Evolutionary conservation across 2,329 filamentous ascomycete species (phyloP).

Genomic region (Aspergillus sp.): DNA sequence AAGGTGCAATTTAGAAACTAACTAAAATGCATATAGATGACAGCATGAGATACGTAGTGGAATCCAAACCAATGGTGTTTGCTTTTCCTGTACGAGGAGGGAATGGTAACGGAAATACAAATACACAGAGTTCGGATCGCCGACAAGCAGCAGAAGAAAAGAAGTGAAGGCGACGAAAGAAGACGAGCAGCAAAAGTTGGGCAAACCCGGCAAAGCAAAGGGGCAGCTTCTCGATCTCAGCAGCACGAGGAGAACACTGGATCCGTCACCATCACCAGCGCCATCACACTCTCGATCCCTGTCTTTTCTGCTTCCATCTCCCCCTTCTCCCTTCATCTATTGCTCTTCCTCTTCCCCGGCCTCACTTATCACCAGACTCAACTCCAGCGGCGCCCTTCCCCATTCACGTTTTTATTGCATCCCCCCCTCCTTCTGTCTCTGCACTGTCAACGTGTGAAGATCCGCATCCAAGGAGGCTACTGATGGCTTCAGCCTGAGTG

Average conservation of each 20-base stretch:
- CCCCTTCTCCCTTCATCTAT: conserved; percentile 1
- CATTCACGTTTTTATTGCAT: not conserved
- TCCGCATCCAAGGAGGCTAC: not conserved
- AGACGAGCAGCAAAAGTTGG: conserved; percentile 12
- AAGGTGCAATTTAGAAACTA: not conserved
- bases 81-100: not conserved
- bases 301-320: conserved; percentile 1
- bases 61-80: conserved; percentile 4
- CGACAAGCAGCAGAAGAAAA: conserved; percentile 6
- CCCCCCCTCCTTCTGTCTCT: not conserved
- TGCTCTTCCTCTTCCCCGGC: not conserved
- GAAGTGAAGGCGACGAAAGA: conserved; percentile 5
- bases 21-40: not conserved
- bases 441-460: not conserved
- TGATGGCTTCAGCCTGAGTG: conserved; percentile 6
- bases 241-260: conserved; percentile 12
- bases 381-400: not conserved
- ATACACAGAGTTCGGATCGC: conserved; percentile 14
- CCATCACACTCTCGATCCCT: conserved; percentile 6
- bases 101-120: conserved; percentile 13
- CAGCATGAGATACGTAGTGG: not conserved
- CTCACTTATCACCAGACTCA: conserved; percentile 4
- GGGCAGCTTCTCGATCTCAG: conserved; percentile 9
- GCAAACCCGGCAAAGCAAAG: conserved; percentile 7
- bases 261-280: conserved; percentile 9